Evolutionary conservation across 208 protist genomes (phyloP), one percentile per base, ranked within the genome.

Genomic region (Endotrypanum monterogeii): DNA sequence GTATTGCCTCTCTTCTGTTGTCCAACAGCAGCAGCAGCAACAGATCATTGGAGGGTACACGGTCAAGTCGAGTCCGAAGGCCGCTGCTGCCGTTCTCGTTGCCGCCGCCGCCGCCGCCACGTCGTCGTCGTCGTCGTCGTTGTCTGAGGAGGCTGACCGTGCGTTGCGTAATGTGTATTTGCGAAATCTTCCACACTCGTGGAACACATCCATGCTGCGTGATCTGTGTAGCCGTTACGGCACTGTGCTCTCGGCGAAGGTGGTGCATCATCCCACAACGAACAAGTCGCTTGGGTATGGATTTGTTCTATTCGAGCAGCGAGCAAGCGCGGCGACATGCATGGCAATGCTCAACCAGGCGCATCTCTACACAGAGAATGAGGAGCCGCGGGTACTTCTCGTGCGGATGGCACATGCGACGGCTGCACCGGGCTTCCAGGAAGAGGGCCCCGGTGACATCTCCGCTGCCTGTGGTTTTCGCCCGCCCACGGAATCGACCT

Each of bases 241-340:
- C 60, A 56, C 63, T 37, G 88, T 93, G 30, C 39, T 86, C 52
- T 87, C 82, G 18, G 89, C 89, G 1, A 93, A 88, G 58, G 86
- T 93, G 9, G 82, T 82, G 2, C 86, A 89, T 44, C 82, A 93
- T 65, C 57, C 76, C 1, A 56, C 66, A 4, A 85, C 82, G 1
- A 93, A 93, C 44, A 76, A 83, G 41, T 83, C 80, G 7, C 76
- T 84, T 0, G 82, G 80, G 65, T 93, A 89, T 74, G 89, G 89
- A n/a, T 93, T 93, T 74, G 88, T 93, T 0, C 76, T 93, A n/a
- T 90, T 90, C 66, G 85, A 90, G 68, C 65, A 78, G 4, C 66
- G 58, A 44, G 75, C 78, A 6, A 74, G 80, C 32, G 88, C 88
- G 3, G 73, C 74, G 28, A 39, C 67, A 11, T 93, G 88, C 67